These are phyloP conservation scores for Posidonia australis DNA, from an alignment of 106 monocot genomes.

Conservation along the genomic window DNA sequence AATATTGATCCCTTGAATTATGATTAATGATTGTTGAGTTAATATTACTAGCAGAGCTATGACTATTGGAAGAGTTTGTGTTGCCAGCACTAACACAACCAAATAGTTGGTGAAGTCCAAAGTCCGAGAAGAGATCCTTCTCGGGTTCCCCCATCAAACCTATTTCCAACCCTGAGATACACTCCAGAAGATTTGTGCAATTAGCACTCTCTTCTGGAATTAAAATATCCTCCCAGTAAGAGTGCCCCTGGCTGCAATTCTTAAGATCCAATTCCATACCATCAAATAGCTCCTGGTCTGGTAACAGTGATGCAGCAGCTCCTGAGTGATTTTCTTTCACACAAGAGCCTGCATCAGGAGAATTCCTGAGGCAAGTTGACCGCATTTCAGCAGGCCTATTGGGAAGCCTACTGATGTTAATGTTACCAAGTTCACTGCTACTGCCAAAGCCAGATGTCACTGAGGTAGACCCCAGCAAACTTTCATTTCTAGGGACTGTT, in stretches of 20 bases:
- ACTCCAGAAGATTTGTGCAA: constrained; percentile 26
- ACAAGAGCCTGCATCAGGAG: not conserved
- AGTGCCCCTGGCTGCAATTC: constrained; percentile 12
- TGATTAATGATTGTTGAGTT: constrained; percentile 3
- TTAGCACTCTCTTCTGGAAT: constrained; percentile 11
- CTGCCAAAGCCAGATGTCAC: constrained; percentile 8
- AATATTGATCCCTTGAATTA: constrained; percentile 18
- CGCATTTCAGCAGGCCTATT: not conserved
- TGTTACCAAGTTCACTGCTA: constrained; percentile 2
- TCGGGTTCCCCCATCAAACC: constrained; percentile 2
- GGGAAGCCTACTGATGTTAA: not conserved
- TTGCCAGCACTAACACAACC: constrained; percentile 19
- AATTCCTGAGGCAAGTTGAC: not conserved
- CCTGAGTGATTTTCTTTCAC: constrained; percentile 5
- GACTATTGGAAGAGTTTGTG: constrained; percentile 17
- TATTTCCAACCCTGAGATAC: constrained; percentile 18
- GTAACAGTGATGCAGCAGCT: constrained; percentile 1
- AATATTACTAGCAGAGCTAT: constrained; percentile 10
- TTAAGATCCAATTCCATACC: constrained; percentile 44
- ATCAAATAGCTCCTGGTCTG: constrained; percentile 40
- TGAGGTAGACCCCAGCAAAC: not conserved
- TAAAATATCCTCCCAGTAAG: constrained; percentile 41
- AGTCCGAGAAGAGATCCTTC: constrained; percentile 23
- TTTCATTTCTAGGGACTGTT: constrained; percentile 7
- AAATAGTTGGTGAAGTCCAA: constrained; percentile 39